Conservation (phyloP, 345 rosid genomes). For the Psidium guajava region DNA sequence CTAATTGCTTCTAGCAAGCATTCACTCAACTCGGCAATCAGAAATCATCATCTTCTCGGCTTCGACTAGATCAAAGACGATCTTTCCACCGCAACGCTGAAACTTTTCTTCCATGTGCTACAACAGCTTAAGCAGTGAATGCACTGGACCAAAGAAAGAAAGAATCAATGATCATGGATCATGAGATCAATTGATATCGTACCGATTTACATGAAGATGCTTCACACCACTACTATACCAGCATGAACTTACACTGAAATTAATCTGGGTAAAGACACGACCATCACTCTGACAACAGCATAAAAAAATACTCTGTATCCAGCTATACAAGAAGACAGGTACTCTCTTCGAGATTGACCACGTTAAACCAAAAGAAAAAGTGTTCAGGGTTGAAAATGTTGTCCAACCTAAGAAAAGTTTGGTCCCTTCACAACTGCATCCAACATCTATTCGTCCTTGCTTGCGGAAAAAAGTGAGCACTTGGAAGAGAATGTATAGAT, state of each 20-base stretch:
- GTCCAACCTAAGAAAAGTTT: not conserved
- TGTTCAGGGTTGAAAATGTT: not conserved
- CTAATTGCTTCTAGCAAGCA: not conserved
- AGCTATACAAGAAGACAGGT: not conserved
- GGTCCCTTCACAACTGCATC: not conserved
- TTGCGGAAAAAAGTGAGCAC: not conserved
- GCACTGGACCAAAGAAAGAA: not conserved
- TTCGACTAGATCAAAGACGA: not conserved
- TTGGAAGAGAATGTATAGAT: not conserved
- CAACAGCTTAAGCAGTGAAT: not conserved
- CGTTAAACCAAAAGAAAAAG: not conserved
- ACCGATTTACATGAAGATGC: not conserved
- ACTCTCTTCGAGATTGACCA: not conserved
- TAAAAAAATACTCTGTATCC: not conserved
- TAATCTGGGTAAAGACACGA: not conserved
- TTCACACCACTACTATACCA: not conserved
- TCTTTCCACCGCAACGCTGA: not conserved
- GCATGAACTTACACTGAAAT: not conserved
- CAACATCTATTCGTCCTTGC: not conserved
- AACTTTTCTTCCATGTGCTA: not conserved
- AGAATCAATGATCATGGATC: not conserved
- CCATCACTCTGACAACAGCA: not conserved
- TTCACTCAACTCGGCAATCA: not conserved
- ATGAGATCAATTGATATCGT: not conserved
- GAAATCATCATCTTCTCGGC: not conserved